Base-by-base conservation (phyloP, 129 eudicot genomes). In the sunflower (Helianthus annuus) region DNA sequence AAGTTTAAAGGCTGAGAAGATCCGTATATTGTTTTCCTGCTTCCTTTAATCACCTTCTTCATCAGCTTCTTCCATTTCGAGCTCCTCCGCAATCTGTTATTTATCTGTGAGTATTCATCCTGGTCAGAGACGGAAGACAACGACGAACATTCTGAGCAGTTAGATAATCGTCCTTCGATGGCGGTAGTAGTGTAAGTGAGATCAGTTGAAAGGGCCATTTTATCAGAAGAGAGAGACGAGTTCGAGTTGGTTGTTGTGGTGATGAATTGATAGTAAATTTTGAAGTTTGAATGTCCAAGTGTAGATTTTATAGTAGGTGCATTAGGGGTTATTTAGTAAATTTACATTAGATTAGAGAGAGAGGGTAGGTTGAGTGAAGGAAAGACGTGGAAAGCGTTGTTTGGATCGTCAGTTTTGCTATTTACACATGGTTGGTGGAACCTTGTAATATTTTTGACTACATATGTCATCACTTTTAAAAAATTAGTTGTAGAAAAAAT, bases 41-140 rank as follows among this genome's bases (percentile, higher is more conserved):
- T 71, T 36, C 85, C 89, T 38, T 74, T 72, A 56, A 85, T 64
- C 16, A 90, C 12, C 68, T 78, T 90, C 83, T 83, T 82, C 12
- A 87, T 34, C 13, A 90, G 51, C 82, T 72, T 90, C 68, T 74
- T 64, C 86, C 89, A 80, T 45, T 76, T 75, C 71, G 49, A 46
- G 66, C 68, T 27, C 17, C 57, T 16, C 0, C 27, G 36, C 14
- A 6, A 19, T 9, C 79, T 17, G 40, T 16, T 59, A 39, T 78
- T 27, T 4, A 73, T 71, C 32, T 76, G 85, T 0, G 85, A 49
- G 80, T 83, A 87, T 39, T 85, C 88, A 48, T 87, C 94, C 39
- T 82, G 85, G 48, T 78, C 87, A 6, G 86, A 81, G 16, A 85
- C 65, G 32, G 48, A 75, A 14, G 73, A 53, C 6, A n/a, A n/a